A percentile compares a stretch with the other conserved stretches of the same genome.
phyloP scores from a whole-genome alignment of 495 filamentous ascomycete species.

The Venustampulla echinocandica region DNA sequence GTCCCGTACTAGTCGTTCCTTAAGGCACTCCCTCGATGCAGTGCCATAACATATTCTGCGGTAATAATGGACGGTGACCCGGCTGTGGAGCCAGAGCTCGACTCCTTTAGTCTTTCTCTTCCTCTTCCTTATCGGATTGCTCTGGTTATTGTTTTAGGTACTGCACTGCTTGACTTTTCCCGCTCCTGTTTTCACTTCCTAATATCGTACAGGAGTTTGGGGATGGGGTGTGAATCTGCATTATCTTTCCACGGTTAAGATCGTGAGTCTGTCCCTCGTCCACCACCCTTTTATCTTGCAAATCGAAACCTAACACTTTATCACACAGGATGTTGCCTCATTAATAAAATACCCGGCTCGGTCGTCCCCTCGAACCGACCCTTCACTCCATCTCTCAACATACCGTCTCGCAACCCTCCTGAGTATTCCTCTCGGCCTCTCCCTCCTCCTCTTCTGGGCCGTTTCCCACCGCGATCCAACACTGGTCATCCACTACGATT shows the following conservation, averaged over 20 bases:
- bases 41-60: constrained; percentile 22
- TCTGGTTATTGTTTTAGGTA: constrained; percentile 72
- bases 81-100: constrained; percentile 69
- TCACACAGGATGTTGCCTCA: constrained; percentile 62
- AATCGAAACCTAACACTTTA: neutral
- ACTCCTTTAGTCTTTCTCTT: constrained; percentile 74
- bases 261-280: constrained; percentile 40
- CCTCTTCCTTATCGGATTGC: constrained; percentile 82
- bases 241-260: constrained; percentile 61
- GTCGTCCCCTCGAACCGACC: constrained; percentile 47
- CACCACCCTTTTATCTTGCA: neutral
- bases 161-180: no score
- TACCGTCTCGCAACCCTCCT: constrained; percentile 76
- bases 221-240: constrained; percentile 85
- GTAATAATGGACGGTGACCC: constrained; percentile 71
- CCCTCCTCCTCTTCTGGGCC: constrained; percentile 72
- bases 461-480: constrained; percentile 59
- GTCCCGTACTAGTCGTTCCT: constrained; percentile 20
- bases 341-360: constrained; percentile 73
- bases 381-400: constrained; percentile 65
- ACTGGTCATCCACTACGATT: constrained; percentile 63
- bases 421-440: constrained; percentile 56
- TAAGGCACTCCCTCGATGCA: constrained; percentile 14
- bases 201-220: constrained; percentile 60
- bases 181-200: no score